phyloP scores from a whole-genome alignment of 1,284 basidiomycete genomes.

The Takashimella koratensis region DNA sequence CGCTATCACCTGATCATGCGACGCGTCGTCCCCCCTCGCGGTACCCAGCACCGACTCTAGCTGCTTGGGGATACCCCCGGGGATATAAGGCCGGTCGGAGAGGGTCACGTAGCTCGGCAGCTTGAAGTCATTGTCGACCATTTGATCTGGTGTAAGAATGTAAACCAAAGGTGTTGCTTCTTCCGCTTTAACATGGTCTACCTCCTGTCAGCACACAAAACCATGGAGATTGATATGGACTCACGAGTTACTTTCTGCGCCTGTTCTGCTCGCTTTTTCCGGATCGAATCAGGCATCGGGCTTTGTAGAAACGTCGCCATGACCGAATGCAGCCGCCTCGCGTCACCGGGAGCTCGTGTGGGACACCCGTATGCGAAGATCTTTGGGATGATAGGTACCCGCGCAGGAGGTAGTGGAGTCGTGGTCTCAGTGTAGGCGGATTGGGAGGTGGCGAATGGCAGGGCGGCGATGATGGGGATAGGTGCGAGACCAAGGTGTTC shows the following conservation, averaged over 20 bases:
- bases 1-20: neutral
- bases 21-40: neutral
- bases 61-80: conserved; percentile 20
- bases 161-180: conserved; percentile 58
- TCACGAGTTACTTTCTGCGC: conserved; percentile 29
- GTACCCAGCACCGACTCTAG: conserved; percentile 6
- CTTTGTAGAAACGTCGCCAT: conserved; percentile 72
- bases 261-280: conserved; percentile 65
- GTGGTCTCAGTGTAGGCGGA: conserved; percentile 17
- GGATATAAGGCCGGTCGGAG: conserved; percentile 23
- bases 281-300: conserved; percentile 63
- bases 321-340: conserved; percentile 76
- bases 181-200: conserved; percentile 10
- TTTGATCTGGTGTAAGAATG: conserved; percentile 71
- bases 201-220: conserved; percentile 4
- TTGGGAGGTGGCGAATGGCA: conserved; percentile 59
- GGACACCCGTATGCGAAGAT: conserved; percentile 89
- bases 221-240: too few species aligned
- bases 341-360: conserved; percentile 82
- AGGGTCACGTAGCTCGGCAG: conserved; percentile 69
- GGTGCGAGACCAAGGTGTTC: conserved; percentile 59
- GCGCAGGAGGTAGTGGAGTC: conserved; percentile 26
- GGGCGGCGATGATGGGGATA: conserved; percentile 59
- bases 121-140: conserved; percentile 86
- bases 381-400: conserved; percentile 68